phyloP scores from a whole-genome alignment of 305 asterid species.

The Fraxinus sp. region DNA sequence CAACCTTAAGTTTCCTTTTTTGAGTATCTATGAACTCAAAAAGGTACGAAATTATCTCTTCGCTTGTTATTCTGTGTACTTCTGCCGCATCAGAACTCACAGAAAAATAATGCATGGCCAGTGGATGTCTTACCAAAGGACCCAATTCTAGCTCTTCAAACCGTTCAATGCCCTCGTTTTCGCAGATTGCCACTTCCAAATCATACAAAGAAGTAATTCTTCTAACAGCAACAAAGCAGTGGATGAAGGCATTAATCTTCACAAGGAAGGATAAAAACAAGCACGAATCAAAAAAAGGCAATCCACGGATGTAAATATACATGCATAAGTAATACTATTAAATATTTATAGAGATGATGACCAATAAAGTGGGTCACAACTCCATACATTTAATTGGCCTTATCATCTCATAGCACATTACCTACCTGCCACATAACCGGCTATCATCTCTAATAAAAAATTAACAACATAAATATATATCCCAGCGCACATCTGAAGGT shows the following conservation, averaged over 20 bases:
- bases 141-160: constrained; percentile 94
- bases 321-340: not conserved
- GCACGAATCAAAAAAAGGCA: not conserved
- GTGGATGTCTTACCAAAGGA: constrained; percentile 80
- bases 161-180: constrained; percentile 66
- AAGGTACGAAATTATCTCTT: constrained; percentile 62
- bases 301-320: not conserved
- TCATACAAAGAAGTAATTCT: constrained; percentile 74
- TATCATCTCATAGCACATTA: not conserved
- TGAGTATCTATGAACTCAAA: constrained; percentile 56
- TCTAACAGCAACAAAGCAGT: constrained; percentile 87
- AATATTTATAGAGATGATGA: not conserved
- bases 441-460: not conserved
- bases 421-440: not conserved
- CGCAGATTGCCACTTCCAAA: constrained; percentile 74
- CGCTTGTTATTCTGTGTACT: constrained; percentile 62
- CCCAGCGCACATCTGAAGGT: not conserved
- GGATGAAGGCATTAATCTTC: constrained; percentile 82
- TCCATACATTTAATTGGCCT: not conserved
- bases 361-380: not conserved
- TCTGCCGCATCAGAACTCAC: constrained; percentile 54
- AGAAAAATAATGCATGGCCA: constrained; percentile 69
- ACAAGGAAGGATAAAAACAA: constrained; percentile 8
- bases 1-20: constrained; percentile 42
- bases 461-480: not conserved